Base-by-base conservation (phyloP, 768 basidiomycete genomes). In the Krasilnikovozyma curviuscula region DNA sequence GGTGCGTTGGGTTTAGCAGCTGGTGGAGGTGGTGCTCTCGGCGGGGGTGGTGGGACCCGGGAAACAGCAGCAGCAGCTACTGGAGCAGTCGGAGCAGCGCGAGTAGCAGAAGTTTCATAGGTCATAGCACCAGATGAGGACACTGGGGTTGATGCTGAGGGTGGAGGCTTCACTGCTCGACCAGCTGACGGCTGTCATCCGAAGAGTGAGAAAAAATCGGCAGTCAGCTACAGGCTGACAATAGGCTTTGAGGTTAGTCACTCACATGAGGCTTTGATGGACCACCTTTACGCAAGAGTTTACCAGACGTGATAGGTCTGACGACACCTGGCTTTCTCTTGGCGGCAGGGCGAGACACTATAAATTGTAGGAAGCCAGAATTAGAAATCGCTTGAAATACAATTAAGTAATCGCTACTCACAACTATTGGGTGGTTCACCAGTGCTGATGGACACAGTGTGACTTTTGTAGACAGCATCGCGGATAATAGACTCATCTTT, bases 401-500 rank as follows among this genome's bases (percentile, higher is more conserved):
- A 16, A 33, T n/a, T 10, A 14, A 29, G 35, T 29, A 10, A 18
- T 9, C 7, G 10, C 18, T 25, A 53, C 61, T 42, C 44, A 63
- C 63, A 56, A 59, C 89, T 93, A 40, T 61, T 72, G 0, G 86
- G 69, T 4, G 88, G 73, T 61, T 93, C 86, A 31, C 93, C 93
- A 37, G 85, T 79, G 2, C 78, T 71, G 3, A 95, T 86, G 51
- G 78, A 77, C 16, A 98, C 79, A 2, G 76, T 73, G 59, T 89
- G 84, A 56, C 84, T 89, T 73, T 97, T 98, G 68, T 98, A 98
- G 9, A 74, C 58, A 59, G 86, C 93, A 51, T 81, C 78, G 48
- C 74, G 75, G 10, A 62, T 67, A 18, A 91, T 68, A 7, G 78
- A 76, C 65, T 97, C 89, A 60, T 95, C 88, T 69, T 83, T 91